phyloP scores from a whole-genome alignment of 495 filamentous ascomycete species.

The Lophium mytilinum region DNA sequence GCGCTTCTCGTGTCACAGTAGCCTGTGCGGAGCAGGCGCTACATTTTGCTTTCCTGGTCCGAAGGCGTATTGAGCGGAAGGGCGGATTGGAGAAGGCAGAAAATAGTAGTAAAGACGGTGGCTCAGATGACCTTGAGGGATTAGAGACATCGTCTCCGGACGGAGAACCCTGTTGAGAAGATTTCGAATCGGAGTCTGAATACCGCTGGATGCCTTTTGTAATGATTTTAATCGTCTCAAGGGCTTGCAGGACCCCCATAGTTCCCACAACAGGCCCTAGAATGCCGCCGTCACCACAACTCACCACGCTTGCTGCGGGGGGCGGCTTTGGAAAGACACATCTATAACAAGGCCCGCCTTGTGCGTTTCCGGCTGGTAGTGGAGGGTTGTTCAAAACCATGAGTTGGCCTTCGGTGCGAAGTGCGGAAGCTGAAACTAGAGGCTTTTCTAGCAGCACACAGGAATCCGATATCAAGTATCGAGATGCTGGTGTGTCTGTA shows the following conservation, averaged over 20 bases:
- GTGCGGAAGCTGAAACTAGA: conserved; percentile 78
- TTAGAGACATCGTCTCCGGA: background rate
- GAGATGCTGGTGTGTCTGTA: conserved; percentile 82
- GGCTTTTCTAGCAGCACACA: conserved; percentile 72
- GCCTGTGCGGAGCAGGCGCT: conserved; percentile 61
- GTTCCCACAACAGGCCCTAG: conserved; percentile 86
- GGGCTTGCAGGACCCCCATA: conserved; percentile 87
- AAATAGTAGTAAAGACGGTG: conserved; percentile 58
- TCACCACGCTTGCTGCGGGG: conserved; percentile 64
- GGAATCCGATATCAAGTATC: conserved; percentile 87
- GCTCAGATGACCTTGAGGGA: conserved; percentile 3
- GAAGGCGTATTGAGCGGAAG: conserved; percentile 68
- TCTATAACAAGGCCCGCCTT: conserved; percentile 76
- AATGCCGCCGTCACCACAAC: conserved; percentile 87
- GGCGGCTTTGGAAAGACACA: conserved; percentile 88
- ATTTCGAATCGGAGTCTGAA: background rate
- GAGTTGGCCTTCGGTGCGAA: conserved; percentile 82
- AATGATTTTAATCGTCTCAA: conserved; percentile 82
- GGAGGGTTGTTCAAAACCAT: conserved; percentile 70
- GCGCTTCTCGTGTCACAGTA: conserved; percentile 51
- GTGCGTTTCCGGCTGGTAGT: conserved; percentile 39
- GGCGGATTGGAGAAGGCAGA: conserved; percentile 59
- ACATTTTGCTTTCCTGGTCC: conserved; percentile 57
- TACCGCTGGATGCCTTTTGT: conserved; percentile 26
- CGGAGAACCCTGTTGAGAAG: background rate